These are phyloP conservation scores for Cutaneotrichosporon dermatis DNA, from an alignment of 1,284 basidiomycete species.

Conservation along the genomic window DNA sequence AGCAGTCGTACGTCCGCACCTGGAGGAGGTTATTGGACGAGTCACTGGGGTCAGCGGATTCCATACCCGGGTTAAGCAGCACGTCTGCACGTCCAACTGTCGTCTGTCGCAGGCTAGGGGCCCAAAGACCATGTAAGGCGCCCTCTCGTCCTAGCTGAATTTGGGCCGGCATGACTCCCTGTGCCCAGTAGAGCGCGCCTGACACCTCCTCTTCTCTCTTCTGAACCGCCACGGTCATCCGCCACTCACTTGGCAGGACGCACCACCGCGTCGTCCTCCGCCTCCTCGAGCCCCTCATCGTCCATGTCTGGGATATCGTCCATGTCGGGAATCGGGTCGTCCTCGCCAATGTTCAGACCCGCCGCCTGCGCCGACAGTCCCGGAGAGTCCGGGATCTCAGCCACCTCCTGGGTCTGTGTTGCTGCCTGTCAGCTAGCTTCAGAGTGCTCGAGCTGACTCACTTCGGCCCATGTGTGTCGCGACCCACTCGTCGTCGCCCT, in stretches of 20 bases:
- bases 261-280: constrained; percentile 62
- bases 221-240: too few species aligned
- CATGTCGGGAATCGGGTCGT: constrained; percentile 66
- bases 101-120: too few species aligned
- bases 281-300: constrained; percentile 67
- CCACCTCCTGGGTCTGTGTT: constrained; percentile 32
- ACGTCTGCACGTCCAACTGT: too few species aligned
- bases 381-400: constrained; percentile 42
- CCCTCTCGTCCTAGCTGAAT: too few species aligned
- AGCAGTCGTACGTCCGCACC: constrained; percentile 97
- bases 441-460: constrained; percentile 14
- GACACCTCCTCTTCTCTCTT: too few species aligned
- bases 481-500: constrained; percentile 51
- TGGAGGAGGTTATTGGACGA: constrained; percentile 69
- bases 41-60: neutral
- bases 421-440: constrained; percentile 12
- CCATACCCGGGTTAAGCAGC: neutral
- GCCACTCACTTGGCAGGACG: constrained; percentile 8
- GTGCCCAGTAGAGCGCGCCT: too few species aligned
- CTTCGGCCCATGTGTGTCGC: constrained; percentile 50
- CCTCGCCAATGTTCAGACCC: constrained; percentile 49
- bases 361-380: constrained; percentile 39
- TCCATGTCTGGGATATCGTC: constrained; percentile 94
- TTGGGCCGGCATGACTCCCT: too few species aligned
- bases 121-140: too few species aligned